Evolutionary conservation across 768 basidiomycete genomes (phyloP).

Genomic region (Polyporus arcularius): DNA sequence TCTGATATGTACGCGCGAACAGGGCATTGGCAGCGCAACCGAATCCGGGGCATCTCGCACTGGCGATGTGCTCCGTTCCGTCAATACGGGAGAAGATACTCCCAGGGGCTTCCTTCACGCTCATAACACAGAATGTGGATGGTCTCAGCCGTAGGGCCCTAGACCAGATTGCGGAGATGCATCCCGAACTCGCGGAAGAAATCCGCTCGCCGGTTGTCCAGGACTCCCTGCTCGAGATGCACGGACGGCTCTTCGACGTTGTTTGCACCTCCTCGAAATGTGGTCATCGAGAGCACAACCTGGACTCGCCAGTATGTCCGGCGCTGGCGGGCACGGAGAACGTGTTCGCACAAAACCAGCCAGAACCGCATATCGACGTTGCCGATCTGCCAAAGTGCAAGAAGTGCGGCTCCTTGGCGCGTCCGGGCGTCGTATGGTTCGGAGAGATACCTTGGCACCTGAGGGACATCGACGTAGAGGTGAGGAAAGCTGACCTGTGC

Average conservation of each 20-base stretch:
- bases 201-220: constrained; percentile 6
- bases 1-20: neutral
- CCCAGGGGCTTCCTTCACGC: constrained; percentile 45
- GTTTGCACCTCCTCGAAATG: constrained; percentile 48
- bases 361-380: constrained; percentile 28
- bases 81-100: constrained; percentile 38
- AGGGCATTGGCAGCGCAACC: constrained; percentile 51
- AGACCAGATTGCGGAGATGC: constrained; percentile 22
- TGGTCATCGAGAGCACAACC: constrained; percentile 40
- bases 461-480: constrained; percentile 29
- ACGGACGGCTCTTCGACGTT: constrained; percentile 58
- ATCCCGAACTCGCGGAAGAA: constrained; percentile 3
- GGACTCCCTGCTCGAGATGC: constrained; percentile 52
- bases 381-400: constrained; percentile 33
- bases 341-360: constrained; percentile 33
- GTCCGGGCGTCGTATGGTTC: constrained; percentile 47
- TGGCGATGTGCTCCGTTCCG: constrained; percentile 49
- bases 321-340: constrained; percentile 24
- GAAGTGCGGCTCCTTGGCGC: constrained; percentile 32
- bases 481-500: constrained; percentile 35
- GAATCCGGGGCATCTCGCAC: constrained; percentile 56
- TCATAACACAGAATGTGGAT: constrained; percentile 68
- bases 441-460: constrained; percentile 36
- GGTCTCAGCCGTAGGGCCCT: constrained; percentile 47
- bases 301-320: constrained; percentile 19